These are phyloP conservation scores for Blastobotrys petasosporus DNA, from an alignment of 1,139 yeast genomes.

Conservation along the genomic window DNA sequence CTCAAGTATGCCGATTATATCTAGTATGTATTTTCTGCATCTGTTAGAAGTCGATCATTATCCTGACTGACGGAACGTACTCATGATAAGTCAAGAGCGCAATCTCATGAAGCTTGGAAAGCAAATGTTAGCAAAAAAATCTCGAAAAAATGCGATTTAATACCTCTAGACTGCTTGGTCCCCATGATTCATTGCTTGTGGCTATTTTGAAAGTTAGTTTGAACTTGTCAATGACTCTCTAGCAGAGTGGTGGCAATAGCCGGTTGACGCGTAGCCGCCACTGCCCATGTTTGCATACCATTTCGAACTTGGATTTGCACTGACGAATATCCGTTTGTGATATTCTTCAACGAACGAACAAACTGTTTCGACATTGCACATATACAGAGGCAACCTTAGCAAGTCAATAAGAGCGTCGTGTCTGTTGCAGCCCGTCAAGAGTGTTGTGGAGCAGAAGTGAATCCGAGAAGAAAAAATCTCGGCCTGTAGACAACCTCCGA, in stretches of 20 bases:
- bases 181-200: slow-evolving; percentile 82
- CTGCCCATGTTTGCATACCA: slow-evolving; percentile 15
- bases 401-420: no score
- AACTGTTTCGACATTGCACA: slow-evolving; percentile 43
- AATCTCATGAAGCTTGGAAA: slow-evolving; percentile 60
- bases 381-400: no score
- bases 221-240: no score
- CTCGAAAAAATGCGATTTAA: not conserved
- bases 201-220: slow-evolving; percentile 30
- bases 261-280: no score
- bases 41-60: not conserved
- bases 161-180: slow-evolving; percentile 66
- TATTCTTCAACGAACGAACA: slow-evolving; percentile 82
- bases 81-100: slow-evolving; percentile 65
- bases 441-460: no score
- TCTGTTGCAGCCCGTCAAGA: not conserved
- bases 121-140: slow-evolving; percentile 1
- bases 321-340: slow-evolving; percentile 82
- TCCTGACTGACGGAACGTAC: slow-evolving; percentile 11
- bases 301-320: slow-evolving; percentile 84
- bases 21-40: slow-evolving; percentile 55
- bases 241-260: no score
- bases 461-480: no score
- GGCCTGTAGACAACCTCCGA: no score
- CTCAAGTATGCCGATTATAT: slow-evolving; percentile 90